Evolutionary conservation across 805 yeast genomes (phyloP), one percentile per base, ranked within the genome.

Genomic region (Saturnispora zaruensis): DNA sequence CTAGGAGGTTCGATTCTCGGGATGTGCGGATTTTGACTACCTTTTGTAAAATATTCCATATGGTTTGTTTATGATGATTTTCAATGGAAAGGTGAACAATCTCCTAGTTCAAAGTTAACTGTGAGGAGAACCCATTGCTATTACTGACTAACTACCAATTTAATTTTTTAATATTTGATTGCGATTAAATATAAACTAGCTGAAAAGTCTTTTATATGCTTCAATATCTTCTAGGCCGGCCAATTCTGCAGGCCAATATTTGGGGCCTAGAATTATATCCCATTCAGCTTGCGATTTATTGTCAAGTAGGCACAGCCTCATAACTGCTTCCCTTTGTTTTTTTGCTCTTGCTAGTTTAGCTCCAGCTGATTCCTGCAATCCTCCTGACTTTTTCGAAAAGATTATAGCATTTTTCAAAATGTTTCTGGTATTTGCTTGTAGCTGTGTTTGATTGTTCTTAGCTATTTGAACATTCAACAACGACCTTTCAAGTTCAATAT

Each of bases 401-500:
- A 66, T 69, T 62, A 74, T 60, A 23, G 78, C 76, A 53, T 69
- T 76, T 51, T 73, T 75, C 34, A 76, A 60, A 33, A 76, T 64
- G 3, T 68, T 71, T 40, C 64, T 69, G 42, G 70, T 60, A 50
- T 78, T 78, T 11, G 63, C 59, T 6, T 64, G 50, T 18, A 78
- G 59, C 0, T 72, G 57, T 2, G 51, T 54, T 18, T 52, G 51
- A 55, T 67, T 66, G 14, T 65, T 64, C 2, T 52, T 51, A 0
- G 75, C 69, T 23, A 64, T 59, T 8, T 64, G 66, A 24, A 48
- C 52, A 0, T 58, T 45, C 3, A 74, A 30, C 42, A 66, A 69
- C n/a, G 73, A 63, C 49, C 81, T 63, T 57, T 76, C 80, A 11
- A 75, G 56, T 49, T 76, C 81, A 3, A 77, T 67, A 56, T 78